A percentile compares a stretch with the other conserved stretches of the same genome.
phyloP scores from a whole-genome alignment of 768 basidiomycete genomes.

The Sistotremastrum niveocremeum region DNA sequence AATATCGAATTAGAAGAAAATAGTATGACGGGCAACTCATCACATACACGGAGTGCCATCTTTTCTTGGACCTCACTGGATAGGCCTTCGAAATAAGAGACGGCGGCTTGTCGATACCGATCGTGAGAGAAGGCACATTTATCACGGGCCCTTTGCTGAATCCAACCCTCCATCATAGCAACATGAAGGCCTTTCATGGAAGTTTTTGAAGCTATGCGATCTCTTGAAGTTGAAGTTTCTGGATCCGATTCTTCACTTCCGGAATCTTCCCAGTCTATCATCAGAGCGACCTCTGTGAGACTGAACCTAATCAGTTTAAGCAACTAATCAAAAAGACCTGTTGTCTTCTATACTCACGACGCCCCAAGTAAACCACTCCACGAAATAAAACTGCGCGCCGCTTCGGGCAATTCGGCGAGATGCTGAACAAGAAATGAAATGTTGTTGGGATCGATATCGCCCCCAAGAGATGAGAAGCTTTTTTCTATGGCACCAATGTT shows the following conservation, averaged over 20 bases:
- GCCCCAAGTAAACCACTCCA: conserved; percentile 68
- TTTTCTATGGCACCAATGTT: conserved; percentile 44
- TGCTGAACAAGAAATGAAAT: conserved; percentile 46
- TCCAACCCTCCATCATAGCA: conserved; percentile 60
- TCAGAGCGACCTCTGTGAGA: conserved; percentile 54
- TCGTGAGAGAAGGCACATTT: conserved; percentile 71
- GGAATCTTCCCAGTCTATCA: conserved; percentile 64
- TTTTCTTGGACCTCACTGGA: conserved; percentile 38
- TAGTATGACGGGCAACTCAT: neutral
- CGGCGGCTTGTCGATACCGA: conserved; percentile 59
- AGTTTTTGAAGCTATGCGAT: conserved; percentile 28
- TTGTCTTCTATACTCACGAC: conserved; percentile 29
- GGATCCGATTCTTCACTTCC: conserved; percentile 34
- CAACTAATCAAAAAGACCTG: neutral
- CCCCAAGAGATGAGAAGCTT: conserved; percentile 36
- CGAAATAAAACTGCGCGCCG: conserved; percentile 49
- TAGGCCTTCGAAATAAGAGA: conserved; percentile 40
- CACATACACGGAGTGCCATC: conserved; percentile 54
- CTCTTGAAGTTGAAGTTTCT: conserved; percentile 9
- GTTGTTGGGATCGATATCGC: conserved; percentile 44
- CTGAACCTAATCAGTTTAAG: conserved; percentile 36
- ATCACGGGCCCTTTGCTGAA: conserved; percentile 56
- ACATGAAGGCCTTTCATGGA: conserved; percentile 58
- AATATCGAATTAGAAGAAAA: conserved; percentile 1
- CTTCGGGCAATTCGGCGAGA: conserved; percentile 45